Evolutionary conservation across 441 rosid species (phyloP).

Genomic region (Gossypium gossypioides): DNA sequence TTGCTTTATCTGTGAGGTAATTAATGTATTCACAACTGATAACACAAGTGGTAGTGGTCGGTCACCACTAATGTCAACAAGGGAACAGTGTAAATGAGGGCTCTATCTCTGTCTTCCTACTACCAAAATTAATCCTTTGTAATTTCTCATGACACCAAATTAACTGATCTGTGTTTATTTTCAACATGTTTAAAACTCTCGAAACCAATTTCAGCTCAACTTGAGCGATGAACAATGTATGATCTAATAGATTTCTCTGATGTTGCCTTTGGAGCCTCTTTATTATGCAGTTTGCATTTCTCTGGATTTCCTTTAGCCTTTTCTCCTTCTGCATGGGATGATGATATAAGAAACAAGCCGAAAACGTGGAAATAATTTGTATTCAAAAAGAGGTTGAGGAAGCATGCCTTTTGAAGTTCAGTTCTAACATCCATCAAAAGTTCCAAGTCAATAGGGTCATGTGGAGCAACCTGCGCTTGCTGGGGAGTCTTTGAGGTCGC

Average conservation of each 20-base stretch:
- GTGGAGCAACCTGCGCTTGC: constrained; percentile 39
- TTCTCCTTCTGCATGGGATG: constrained; percentile 48
- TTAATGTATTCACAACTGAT: neutral
- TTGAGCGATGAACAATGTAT: constrained; percentile 41
- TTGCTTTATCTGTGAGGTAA: neutral
- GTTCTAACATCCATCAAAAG: constrained; percentile 38
- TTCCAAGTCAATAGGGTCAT: constrained; percentile 37
- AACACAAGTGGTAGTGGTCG: neutral
- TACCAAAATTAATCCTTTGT: constrained; percentile 28
- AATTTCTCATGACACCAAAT: constrained; percentile 67
- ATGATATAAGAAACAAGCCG: neutral
- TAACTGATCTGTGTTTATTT: constrained; percentile 42
- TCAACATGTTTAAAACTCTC: constrained; percentile 56
- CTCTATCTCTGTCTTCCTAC: constrained; percentile 44
- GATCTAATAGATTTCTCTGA: constrained; percentile 20
- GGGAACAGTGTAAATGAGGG: constrained; percentile 63
- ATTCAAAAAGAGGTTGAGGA: neutral
- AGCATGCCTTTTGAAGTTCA: constrained; percentile 49
- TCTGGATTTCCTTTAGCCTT: constrained; percentile 51
- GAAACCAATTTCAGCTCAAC: constrained; percentile 56
- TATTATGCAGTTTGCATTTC: constrained; percentile 53
- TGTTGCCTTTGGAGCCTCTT: constrained; percentile 50
- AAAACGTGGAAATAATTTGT: neutral
- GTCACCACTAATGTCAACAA: constrained; percentile 22
- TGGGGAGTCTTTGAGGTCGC: constrained; percentile 23